Conservation (phyloP, 495 filamentous ascomycete genomes). For the Pseudevernia furfuracea region DNA sequence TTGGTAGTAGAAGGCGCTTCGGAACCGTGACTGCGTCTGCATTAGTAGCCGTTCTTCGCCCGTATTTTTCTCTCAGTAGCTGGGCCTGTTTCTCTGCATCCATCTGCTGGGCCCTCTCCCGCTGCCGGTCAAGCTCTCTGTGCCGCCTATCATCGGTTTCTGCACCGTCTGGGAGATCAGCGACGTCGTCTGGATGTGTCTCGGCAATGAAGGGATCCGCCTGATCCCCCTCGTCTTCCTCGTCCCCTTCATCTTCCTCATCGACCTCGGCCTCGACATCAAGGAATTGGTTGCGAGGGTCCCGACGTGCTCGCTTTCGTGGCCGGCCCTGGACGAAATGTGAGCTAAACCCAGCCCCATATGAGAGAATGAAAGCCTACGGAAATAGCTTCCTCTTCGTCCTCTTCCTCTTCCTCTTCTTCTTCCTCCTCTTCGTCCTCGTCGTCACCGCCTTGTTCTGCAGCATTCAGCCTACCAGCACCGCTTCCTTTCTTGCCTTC, state of each 20-base stretch:
- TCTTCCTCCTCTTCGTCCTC: slow-evolving; percentile 44
- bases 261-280: slow-evolving; percentile 97
- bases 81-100: slow-evolving; percentile 92
- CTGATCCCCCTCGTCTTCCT: slow-evolving; percentile 79
- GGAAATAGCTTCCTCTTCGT: slow-evolving; percentile 54
- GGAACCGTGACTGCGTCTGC: slow-evolving; percentile 64
- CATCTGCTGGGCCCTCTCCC: slow-evolving; percentile 73
- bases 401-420: slow-evolving; percentile 49
- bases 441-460: slow-evolving; percentile 43
- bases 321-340: slow-evolving; percentile 53
- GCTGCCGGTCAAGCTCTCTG: slow-evolving; percentile 85
- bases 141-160: slow-evolving; percentile 87
- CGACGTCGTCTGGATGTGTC: slow-evolving; percentile 81
- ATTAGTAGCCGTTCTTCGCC: slow-evolving; percentile 49
- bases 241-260: slow-evolving; percentile 86
- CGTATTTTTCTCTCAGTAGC: slow-evolving; percentile 76
- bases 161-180: slow-evolving; percentile 67
- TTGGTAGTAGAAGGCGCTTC: slow-evolving; percentile 82
- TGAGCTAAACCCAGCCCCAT: slow-evolving; percentile 5
- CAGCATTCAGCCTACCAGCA: slow-evolving; percentile 37
- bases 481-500: slow-evolving; percentile 46
- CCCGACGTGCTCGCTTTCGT: slow-evolving; percentile 64
- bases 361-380: slow-evolving; percentile 31
- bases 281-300: slow-evolving; percentile 71
- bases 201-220: slow-evolving; percentile 76